Evolutionary conservation across 495 filamentous ascomycete species (phyloP), one percentile per base, ranked within the genome.

Genomic region (Daldinia childiae): DNA sequence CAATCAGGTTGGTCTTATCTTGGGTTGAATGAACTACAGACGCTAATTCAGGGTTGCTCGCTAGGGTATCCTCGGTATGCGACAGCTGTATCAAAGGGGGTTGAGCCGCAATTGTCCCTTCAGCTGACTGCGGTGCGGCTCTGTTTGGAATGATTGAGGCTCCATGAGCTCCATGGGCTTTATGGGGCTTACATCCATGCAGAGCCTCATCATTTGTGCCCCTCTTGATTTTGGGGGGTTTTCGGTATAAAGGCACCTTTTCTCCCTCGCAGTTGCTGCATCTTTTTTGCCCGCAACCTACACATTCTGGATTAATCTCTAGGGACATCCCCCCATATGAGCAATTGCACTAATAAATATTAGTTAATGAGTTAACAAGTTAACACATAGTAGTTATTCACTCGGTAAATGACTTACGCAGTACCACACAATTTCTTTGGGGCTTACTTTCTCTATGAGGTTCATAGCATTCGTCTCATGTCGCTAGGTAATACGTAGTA

Each of bases 331-430:
- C 65, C 17, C 65, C 58, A 36, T 21, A 30, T 21, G 8, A 4
- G 21, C 65, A 68, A 4, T 50, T n/a, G 27, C 65, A 68, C 65
- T 68, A 6, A 61, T 11, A 19, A 51, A 38, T 12, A 54, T 54
- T 56, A 57, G 51, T 26, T 26, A 48, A 48, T 48, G 2, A 3
- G 41, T 34, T 3, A 11, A 11, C 21, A 7, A 7, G 43, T 34
- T 12, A 34, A 34, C 4, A 34, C 19, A 12, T 8, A 48, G 7
- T 24, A 48, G 38, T 19, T n/a, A 29, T n/a, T 32, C 24, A 9
- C 17, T 9, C 1, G n/a, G 36, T 58, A 34, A 9, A 39, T 8
- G 12, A 68, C 65, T 68, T 68, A 68, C 65, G 38, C 65, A 68
- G 24, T 50, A 58, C 65, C 65, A 68, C 3, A 62, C 1, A 4